Conservation (phyloP, 2,329 filamentous ascomycete genomes). For the Aspergillus arachidicola region DNA sequence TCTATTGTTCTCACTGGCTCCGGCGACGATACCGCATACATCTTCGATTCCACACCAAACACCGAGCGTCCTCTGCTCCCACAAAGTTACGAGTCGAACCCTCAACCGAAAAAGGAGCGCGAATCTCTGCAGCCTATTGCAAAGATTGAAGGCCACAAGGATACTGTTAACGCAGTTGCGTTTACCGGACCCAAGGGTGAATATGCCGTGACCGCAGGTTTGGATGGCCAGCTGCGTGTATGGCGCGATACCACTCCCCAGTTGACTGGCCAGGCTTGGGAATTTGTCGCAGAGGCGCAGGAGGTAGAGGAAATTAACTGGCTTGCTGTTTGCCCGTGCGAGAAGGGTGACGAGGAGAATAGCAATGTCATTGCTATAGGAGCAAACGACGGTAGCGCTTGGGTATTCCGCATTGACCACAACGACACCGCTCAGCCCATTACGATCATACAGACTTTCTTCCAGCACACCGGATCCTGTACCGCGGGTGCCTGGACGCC, state of each 20-base stretch:
- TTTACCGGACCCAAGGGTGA: conserved; percentile 85
- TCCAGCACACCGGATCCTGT: conserved; percentile 81
- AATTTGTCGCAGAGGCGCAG: conserved; percentile 74
- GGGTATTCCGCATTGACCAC: conserved; percentile 87
- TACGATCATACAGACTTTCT: conserved; percentile 86
- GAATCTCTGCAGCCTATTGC: conserved; percentile 67
- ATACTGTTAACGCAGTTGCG: conserved; percentile 82
- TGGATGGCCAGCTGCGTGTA: conserved; percentile 80
- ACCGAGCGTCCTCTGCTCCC: conserved; percentile 69
- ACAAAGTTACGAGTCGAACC: conserved; percentile 70
- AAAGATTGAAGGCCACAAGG: conserved; percentile 83
- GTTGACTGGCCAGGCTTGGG: conserved; percentile 58
- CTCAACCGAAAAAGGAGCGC: conserved; percentile 60
- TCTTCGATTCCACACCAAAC: conserved; percentile 74
- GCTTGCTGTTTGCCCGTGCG: conserved; percentile 75
- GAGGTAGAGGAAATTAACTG: conserved; percentile 97
- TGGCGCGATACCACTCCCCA: conserved; percentile 59
- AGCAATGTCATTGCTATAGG: conserved; percentile 85
- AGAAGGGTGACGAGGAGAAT: conserved; percentile 50
- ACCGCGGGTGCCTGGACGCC: conserved; percentile 90
- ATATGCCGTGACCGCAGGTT: conserved; percentile 80
- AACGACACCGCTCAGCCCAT: conserved; percentile 64
- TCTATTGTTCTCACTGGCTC: conserved; percentile 86
- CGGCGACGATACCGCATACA: conserved; percentile 80
- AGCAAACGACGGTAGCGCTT: conserved; percentile 87